Evolutionary conservation across 345 rosid genomes (phyloP).

Genomic region (Citrus cavaleriei): DNA sequence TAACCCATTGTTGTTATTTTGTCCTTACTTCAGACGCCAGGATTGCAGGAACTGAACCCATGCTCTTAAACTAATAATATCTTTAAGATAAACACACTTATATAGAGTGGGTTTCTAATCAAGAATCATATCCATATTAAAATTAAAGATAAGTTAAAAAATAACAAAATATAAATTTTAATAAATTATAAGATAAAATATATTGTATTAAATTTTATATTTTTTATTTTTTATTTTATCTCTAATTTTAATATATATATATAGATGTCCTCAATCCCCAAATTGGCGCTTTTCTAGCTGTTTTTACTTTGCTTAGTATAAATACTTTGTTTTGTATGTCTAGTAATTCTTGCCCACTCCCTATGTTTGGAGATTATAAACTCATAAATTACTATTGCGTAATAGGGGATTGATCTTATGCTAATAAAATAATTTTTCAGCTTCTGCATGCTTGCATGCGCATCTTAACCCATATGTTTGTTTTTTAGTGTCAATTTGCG

Average conservation of each 20-base stretch:
- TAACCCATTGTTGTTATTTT: neutral
- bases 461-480: constrained; percentile 42
- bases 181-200: too few species aligned
- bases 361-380: constrained; percentile 52
- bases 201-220: too few species aligned
- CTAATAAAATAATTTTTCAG: constrained; percentile 25
- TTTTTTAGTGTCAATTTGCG: neutral
- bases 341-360: constrained; percentile 37
- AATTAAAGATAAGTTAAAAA: too few species aligned
- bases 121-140: rapidly evolving
- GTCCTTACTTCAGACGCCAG: constrained; percentile 18
- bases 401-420: constrained; percentile 24
- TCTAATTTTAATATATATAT: too few species aligned
- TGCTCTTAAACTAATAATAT: constrained; percentile 12
- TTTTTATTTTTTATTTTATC: too few species aligned
- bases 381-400: constrained; percentile 41
- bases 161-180: too few species aligned
- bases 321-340: neutral
- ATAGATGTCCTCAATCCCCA: constrained; percentile 25
- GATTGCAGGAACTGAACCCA: constrained; percentile 33
- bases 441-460: constrained; percentile 64
- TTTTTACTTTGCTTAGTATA: neutral
- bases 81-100: neutral
- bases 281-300: constrained; percentile 25
- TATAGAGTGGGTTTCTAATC: too few species aligned